Evolutionary conservation across 2,329 filamentous ascomycete species (phyloP).

Genomic region (Calonectria hongkongensis): DNA sequence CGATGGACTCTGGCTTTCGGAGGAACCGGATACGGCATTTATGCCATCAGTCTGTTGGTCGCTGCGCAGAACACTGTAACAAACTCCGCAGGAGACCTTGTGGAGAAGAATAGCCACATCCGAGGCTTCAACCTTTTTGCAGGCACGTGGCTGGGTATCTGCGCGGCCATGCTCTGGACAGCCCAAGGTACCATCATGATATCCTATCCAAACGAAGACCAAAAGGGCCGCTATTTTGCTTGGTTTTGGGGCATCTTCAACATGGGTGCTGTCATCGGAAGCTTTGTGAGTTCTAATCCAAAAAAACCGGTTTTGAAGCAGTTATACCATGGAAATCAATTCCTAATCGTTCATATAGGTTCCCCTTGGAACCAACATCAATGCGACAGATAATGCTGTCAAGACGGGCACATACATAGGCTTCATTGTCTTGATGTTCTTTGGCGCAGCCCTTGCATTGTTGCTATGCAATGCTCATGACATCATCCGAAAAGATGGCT

Average conservation of each 20-base stretch:
- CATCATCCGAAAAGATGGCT: conserved; percentile 85
- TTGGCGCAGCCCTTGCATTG: conserved; percentile 82
- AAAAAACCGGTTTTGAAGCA: neutral
- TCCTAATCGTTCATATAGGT: conserved; percentile 71
- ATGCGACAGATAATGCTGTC: conserved; percentile 64
- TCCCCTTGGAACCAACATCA: conserved; percentile 58
- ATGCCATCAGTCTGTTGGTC: conserved; percentile 80
- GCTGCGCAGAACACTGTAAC: conserved; percentile 75
- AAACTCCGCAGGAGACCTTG: too few relatives aligned
- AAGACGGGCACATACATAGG: conserved; percentile 90
- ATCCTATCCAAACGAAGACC: conserved; percentile 86
- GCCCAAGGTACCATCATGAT: conserved; percentile 93
- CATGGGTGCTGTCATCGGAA: conserved; percentile 90
- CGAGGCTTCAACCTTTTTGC: conserved; percentile 75
- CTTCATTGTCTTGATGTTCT: conserved; percentile 88
- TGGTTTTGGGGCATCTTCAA: conserved; percentile 98
- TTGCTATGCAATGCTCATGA: conserved; percentile 82
- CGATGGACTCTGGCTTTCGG: conserved; percentile 60
- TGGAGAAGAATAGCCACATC: conserved; percentile 47
- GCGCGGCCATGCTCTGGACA: conserved; percentile 87
- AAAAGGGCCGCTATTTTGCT: conserved; percentile 92
- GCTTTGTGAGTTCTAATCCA: conserved; percentile 66
- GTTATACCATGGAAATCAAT: neutral
- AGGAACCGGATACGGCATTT: conserved; percentile 69
- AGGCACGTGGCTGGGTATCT: conserved; percentile 84